Evolutionary conservation across 129 eudicot genomes (phyloP).

Genomic region (Lactuca saligna): DNA sequence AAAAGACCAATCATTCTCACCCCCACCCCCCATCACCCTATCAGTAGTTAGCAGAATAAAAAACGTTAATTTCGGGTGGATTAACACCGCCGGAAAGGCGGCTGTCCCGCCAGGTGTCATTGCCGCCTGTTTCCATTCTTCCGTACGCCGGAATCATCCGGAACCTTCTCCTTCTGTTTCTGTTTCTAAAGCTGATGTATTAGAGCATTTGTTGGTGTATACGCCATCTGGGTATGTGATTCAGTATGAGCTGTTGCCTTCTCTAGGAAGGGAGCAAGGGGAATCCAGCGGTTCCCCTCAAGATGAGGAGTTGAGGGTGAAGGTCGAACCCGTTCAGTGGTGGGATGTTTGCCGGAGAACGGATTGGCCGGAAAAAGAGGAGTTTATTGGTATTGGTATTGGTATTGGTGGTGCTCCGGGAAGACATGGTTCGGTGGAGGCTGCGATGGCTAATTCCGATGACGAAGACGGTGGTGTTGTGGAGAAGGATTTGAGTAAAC

Average conservation of each 20-base stretch:
- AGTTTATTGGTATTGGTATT: constrained; percentile 23
- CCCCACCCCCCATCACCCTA: constrained; percentile 67
- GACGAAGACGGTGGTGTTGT: constrained; percentile 38
- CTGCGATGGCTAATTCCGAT: constrained; percentile 34
- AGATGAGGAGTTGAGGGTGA: constrained; percentile 78
- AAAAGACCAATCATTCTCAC: constrained; percentile 46
- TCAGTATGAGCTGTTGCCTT: constrained; percentile 81
- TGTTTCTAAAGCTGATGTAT: constrained; percentile 27
- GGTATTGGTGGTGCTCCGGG: constrained; percentile 19
- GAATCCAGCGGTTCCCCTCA: constrained; percentile 54
- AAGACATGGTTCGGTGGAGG: constrained; percentile 34
- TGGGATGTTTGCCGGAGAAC: constrained; percentile 97
- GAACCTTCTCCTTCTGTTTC: too few species aligned
- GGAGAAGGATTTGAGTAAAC: constrained; percentile 40
- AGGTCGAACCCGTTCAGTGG: constrained; percentile 76
- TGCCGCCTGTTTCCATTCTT: constrained; percentile 79
- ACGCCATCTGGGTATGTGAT: constrained; percentile 81
- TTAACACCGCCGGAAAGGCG: constrained; percentile 77
- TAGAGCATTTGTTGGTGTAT: constrained; percentile 81
- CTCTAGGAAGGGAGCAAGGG: constrained; percentile 53
- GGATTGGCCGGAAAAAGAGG: constrained; percentile 94
- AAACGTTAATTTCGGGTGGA: constrained; percentile 72
- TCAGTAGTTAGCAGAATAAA: constrained; percentile 87
- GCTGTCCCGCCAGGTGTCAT: constrained; percentile 72
- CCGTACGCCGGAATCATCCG: constrained; percentile 24